Conservation (phyloP, 495 filamentous ascomycete genomes). For the Letharia lupina region DNA sequence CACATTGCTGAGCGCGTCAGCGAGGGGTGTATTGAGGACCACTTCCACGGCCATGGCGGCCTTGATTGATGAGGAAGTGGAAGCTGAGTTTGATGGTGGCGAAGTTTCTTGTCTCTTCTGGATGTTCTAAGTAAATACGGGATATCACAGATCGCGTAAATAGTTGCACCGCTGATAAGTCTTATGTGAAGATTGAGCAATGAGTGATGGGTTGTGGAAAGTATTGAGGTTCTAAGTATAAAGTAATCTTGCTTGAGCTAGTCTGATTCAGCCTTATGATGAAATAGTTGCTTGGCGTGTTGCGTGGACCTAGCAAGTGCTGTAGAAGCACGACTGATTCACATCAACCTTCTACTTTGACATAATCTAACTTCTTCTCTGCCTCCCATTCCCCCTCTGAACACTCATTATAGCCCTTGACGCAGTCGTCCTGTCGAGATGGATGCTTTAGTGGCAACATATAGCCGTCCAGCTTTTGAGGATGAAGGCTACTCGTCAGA, state of each 20-base stretch:
- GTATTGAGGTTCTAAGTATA: neutral
- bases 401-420: neutral
- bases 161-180: neutral
- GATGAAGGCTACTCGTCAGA: slow-evolving; percentile 63
- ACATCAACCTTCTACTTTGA: neutral
- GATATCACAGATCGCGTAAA: neutral
- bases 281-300: neutral
- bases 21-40: slow-evolving; percentile 64
- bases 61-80: neutral
- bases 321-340: neutral
- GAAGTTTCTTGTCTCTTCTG: neutral
- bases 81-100: neutral
- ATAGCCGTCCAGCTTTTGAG: slow-evolving; percentile 66
- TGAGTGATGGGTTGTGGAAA: neutral
- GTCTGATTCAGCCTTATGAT: neutral
- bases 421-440: slow-evolving; percentile 40
- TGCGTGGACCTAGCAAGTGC: neutral
- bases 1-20: slow-evolving; percentile 65
- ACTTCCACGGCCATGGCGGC: slow-evolving; percentile 63
- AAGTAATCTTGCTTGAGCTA: neutral
- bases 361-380: neutral
- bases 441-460: slow-evolving; percentile 88
- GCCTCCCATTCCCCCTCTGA: neutral
- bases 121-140: neutral
- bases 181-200: neutral